Evolutionary conservation across 148 eudicot genomes (phyloP), one percentile per base, ranked within the genome.

Genomic region (Nyssa sinensis): DNA sequence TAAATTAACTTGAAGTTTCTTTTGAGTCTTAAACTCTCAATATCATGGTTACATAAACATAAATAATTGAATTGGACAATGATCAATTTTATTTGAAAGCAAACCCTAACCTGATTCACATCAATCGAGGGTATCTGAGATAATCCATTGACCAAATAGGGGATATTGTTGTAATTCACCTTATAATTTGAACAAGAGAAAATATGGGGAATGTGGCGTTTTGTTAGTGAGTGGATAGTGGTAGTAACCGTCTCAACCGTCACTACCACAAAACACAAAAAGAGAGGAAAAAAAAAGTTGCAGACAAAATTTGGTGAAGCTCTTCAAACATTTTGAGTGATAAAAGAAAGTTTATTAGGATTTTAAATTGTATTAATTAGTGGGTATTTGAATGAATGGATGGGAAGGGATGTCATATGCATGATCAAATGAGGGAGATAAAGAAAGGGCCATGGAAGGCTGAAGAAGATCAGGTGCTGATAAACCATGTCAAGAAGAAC

Each of bases 371-470:
- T n/a, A n/a, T n/a, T n/a, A n/a, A n/a, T 55, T 23, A 5, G 59
- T 55, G 59, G 9, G 59, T 55, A 4, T 17, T 17, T 21, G 1
- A 55, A 55, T 55, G 23, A n/a, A 55, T 55, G 59, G 19, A 55
- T n/a, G 59, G 59, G 59, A 55, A 55, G 59, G 21, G 59, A 55
- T 55, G n/a, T n/a, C n/a, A 49, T 49, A 21, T 55, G 59, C 0
- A 55, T n/a, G 75, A 67, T 17, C 74, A 35, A 47, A 28, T 64
- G 16, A 81, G 53, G 25, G 77, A 79, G 64, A 84, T 87, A 31
- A 90, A 82, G 72, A 94, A 92, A 77, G 97, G 98, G 23, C 96
- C 97, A 59, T 94, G 98, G 98, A 90, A 86, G 29, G 71, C 84
- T 0, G 97, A 94, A 68, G 98, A 94, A 78, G 98, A 94, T 39